Evolutionary conservation across 805 yeast genomes (phyloP).

Genomic region (Cyberlindnera mycetangii): DNA sequence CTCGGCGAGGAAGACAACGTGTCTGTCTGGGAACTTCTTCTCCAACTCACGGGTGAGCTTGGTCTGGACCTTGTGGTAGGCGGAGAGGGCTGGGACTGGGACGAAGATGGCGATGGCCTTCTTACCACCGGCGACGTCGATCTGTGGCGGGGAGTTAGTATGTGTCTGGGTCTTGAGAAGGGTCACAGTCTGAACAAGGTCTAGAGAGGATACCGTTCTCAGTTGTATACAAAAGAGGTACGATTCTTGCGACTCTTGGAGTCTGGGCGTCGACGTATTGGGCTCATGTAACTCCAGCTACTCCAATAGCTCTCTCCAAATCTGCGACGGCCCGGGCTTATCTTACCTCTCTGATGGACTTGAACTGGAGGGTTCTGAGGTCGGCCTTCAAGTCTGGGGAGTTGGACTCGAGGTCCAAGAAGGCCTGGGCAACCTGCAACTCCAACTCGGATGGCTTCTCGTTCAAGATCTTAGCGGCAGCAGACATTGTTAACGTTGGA

Average conservation of each 20-base stretch:
- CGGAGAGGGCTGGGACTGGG: slow-evolving; percentile 90
- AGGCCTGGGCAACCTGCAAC: slow-evolving; percentile 99
- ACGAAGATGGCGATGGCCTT: slow-evolving; percentile 97
- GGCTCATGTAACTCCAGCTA: not conserved
- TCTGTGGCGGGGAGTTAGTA: slow-evolving; percentile 36
- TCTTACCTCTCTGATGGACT: slow-evolving; percentile 87
- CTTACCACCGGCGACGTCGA: slow-evolving; percentile 97
- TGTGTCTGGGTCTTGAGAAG: not conserved
- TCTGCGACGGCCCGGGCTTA: not conserved
- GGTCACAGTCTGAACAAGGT: slow-evolving; percentile 6
- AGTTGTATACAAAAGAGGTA: slow-evolving; percentile 6
- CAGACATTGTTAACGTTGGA: slow-evolving; percentile 64
- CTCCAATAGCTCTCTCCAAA: not conserved
- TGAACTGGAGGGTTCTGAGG: slow-evolving; percentile 97
- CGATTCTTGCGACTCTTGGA: slow-evolving; percentile 10
- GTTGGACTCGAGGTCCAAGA: slow-evolving; percentile 89
- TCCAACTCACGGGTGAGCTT: slow-evolving; percentile 99
- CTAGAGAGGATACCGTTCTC: slow-evolving; percentile 7
- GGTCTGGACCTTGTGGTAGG: slow-evolving; percentile 96
- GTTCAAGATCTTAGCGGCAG: slow-evolving; percentile 92
- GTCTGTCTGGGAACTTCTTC: slow-evolving; percentile 99
- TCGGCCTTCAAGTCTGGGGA: slow-evolving; percentile 97
- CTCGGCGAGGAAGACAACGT: slow-evolving; percentile 98
- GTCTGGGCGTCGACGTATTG: not conserved
- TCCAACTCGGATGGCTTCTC: slow-evolving; percentile 97